phyloP scores from a whole-genome alignment of 129 eudicot species.

The Cynara cardunculus region DNA sequence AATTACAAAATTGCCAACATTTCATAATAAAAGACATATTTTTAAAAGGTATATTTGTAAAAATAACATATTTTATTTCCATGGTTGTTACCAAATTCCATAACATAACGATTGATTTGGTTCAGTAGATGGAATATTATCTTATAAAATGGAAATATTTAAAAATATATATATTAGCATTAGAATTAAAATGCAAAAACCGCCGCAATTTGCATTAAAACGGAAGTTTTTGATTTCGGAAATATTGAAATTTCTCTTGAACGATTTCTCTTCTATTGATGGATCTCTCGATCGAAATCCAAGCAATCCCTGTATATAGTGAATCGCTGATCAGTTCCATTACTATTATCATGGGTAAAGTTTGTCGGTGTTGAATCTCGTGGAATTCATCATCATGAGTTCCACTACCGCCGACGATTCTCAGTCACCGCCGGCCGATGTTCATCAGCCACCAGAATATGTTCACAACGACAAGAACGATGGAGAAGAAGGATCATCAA shows the following conservation, averaged over 20 bases:
- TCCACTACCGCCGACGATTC: not conserved
- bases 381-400: conserved; percentile 13
- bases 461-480: not conserved
- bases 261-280: not conserved
- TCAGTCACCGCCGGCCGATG: not conserved
- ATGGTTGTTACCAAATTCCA: too few relatives aligned
- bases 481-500: not conserved
- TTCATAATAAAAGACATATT: too few relatives aligned
- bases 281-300: not conserved
- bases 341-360: not conserved
- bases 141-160: not conserved
- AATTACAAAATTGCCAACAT: too few relatives aligned
- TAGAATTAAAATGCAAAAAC: not conserved
- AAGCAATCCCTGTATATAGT: not conserved
- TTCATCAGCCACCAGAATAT: not conserved
- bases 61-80: too few relatives aligned
- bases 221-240: not conserved
- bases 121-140: not conserved
- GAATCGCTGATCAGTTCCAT: not conserved
- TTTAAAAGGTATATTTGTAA: too few relatives aligned
- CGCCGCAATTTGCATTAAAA: not conserved
- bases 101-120: too few relatives aligned
- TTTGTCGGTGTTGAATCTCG: not conserved
- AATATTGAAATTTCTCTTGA: not conserved
- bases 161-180: too few relatives aligned